A percentile compares a stretch with the other conserved stretches of the same genome.
Evolutionary conservation across 495 filamentous ascomycete genomes (phyloP).

Genomic region (Cryomyces minteri): DNA sequence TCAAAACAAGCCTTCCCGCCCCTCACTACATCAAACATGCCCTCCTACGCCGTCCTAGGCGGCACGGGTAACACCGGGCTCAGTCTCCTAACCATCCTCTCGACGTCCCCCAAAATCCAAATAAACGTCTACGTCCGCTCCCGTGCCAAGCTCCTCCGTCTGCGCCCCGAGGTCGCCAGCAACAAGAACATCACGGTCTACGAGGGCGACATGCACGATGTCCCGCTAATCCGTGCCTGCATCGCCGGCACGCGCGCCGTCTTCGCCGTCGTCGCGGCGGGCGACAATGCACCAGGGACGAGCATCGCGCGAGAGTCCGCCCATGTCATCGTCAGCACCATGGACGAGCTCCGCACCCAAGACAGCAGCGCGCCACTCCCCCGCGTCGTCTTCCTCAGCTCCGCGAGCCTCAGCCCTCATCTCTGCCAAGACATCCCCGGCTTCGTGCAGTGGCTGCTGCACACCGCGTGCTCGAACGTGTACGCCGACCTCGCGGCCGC

Average conservation of each 20-base stretch:
- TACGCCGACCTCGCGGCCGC: conserved; percentile 21
- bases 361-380: conserved; percentile 7
- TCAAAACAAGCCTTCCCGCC: too few relatives aligned
- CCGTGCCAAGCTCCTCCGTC: conserved; percentile 18
- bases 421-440: conserved; percentile 13
- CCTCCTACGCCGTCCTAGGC: conserved; percentile 7
- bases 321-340: conserved; percentile 14
- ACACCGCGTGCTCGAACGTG: conserved; percentile 14
- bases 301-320: conserved; percentile 18
- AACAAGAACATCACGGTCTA: conserved; percentile 17
- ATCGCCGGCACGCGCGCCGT: conserved; percentile 15
- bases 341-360: conserved; percentile 10
- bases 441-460: conserved; percentile 13
- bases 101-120: conserved; percentile 7
- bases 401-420: conserved; percentile 19
- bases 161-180: conserved; percentile 12
- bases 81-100: conserved; percentile 19
- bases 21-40: too few relatives aligned
- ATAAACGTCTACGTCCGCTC: conserved; percentile 24
- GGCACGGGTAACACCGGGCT: conserved; percentile 5
- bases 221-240: conserved; percentile 16
- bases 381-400: conserved; percentile 23
- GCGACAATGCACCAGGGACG: conserved; percentile 23
- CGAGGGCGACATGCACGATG: conserved; percentile 22
- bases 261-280: conserved; percentile 19